A percentile compares a stretch with the other conserved stretches of the same genome.
phyloP scores from a whole-genome alignment of 805 yeast genomes.

The Starmera amethionina region DNA sequence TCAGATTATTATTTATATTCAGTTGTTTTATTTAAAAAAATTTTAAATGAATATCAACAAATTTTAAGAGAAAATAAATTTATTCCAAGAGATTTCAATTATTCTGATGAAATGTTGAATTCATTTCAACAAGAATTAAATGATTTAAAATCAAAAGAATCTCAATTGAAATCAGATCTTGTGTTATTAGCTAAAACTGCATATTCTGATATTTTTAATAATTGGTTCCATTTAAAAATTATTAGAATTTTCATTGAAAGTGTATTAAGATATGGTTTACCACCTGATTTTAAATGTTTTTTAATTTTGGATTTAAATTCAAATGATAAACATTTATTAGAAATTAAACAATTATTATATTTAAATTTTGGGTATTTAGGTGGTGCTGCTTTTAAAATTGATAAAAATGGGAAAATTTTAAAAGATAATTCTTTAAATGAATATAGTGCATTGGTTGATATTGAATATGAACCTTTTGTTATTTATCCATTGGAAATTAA shows the following conservation, averaged over 20 bases:
- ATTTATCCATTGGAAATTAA: constrained; percentile 49
- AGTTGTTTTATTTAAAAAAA: constrained; percentile 81
- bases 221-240: constrained; percentile 87
- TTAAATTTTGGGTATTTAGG: constrained; percentile 81
- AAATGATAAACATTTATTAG: constrained; percentile 30
- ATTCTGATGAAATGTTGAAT: constrained; percentile 67
- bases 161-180: constrained; percentile 63
- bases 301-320: constrained; percentile 32
- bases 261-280: constrained; percentile 92
- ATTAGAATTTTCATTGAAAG: constrained; percentile 86
- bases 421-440: constrained; percentile 66
- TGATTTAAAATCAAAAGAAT: constrained; percentile 64
- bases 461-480: constrained; percentile 95
- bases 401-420: constrained; percentile 54
- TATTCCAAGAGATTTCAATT: constrained; percentile 87
- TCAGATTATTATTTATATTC: constrained; percentile 63
- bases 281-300: constrained; percentile 72
- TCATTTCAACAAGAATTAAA: constrained; percentile 72
- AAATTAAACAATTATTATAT: constrained; percentile 61
- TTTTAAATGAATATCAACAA: constrained; percentile 53
- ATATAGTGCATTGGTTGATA: constrained; percentile 86
- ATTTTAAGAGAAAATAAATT: constrained; percentile 79
- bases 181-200: constrained; percentile 81
- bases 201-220: constrained; percentile 73
- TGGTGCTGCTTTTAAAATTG: constrained; percentile 74